A percentile compares a stretch with the other conserved stretches of the same genome.
Conservation (phyloP, 1,284 basidiomycete species). For the Marasmius oreades region DNA sequence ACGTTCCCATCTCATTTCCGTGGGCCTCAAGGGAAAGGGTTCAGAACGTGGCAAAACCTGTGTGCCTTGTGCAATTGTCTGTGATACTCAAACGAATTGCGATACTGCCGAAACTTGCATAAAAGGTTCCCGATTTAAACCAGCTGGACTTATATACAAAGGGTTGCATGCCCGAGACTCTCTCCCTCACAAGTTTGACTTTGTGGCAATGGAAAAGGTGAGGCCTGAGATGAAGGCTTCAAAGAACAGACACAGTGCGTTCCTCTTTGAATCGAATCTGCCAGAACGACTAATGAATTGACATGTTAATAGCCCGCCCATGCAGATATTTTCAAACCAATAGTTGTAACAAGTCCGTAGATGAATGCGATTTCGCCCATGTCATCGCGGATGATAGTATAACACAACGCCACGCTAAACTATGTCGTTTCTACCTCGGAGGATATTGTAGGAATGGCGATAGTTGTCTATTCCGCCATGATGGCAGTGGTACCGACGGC, state of each 20-base stretch:
- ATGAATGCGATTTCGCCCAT: slow-evolving; percentile 15
- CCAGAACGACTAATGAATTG: slow-evolving; percentile 6
- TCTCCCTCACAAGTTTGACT: too few species aligned
- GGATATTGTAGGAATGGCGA: slow-evolving; percentile 36
- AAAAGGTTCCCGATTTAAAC: background rate
- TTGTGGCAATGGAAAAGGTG: slow-evolving; percentile 1
- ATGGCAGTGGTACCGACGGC: slow-evolving; percentile 2
- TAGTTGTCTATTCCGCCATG: slow-evolving; percentile 35
- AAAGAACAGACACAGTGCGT: slow-evolving; percentile 1
- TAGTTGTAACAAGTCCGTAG: slow-evolving; percentile 12
- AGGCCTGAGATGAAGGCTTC: background rate
- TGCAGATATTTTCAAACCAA: slow-evolving; percentile 10
- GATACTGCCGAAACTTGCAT: background rate
- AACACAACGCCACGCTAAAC: slow-evolving; percentile 13
- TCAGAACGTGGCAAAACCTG: background rate
- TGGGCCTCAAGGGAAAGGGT: background rate
- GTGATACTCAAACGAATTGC: background rate
- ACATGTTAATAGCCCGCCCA: slow-evolving; percentile 8
- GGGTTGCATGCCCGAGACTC: background rate
- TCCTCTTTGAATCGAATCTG: background rate
- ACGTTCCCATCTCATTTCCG: background rate
- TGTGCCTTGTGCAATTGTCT: slow-evolving; percentile 1
- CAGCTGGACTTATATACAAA: background rate
- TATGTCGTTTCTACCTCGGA: slow-evolving; percentile 34
- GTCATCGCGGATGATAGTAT: background rate